A percentile compares a stretch with the other conserved stretches of the same genome.
These are phyloP conservation scores for Acer yangbiense DNA, from an alignment of 345 rosid genomes.

Conservation along the genomic window DNA sequence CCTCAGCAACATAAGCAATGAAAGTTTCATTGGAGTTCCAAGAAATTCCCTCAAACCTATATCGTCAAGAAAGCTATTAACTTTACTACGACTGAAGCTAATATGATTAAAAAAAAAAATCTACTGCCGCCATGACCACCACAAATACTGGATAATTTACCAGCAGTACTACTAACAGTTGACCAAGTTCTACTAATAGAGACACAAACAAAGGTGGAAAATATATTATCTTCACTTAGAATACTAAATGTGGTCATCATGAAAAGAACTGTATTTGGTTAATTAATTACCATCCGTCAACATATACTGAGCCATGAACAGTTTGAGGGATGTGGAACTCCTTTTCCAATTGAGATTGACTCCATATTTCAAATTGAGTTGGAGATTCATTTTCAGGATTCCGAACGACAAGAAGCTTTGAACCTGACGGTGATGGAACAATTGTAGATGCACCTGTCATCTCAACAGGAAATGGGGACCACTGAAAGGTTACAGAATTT, in stretches of 20 bases:
- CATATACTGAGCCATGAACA: conserved; percentile 77
- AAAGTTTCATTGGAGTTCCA: conserved; percentile 83
- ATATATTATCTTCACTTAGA: not conserved
- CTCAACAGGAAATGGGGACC: conserved; percentile 91
- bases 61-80: conserved; percentile 22
- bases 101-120: not conserved
- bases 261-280: conserved; percentile 6
- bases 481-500: conserved; percentile 50
- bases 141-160: not conserved
- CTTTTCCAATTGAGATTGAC: conserved; percentile 69
- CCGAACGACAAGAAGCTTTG: conserved; percentile 72
- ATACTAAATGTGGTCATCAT: conserved; percentile 8
- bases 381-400: conserved; percentile 86
- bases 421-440: conserved; percentile 84
- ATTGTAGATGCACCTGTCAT: conserved; percentile 66
- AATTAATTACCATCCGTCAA: conserved; percentile 76
- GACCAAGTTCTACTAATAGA: conserved; percentile 6
- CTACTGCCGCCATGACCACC: conserved; percentile 4
- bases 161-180: conserved; percentile 14
- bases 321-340: conserved; percentile 78
- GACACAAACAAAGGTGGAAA: conserved; percentile 2
- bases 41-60: conserved; percentile 95
- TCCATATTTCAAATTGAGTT: conserved; percentile 83
- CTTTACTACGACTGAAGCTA: conserved; percentile 1
- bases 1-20: conserved; percentile 88